Conservation (phyloP, 2,329 filamentous ascomycete species). For the Fusarium pseudoanthophilum region DNA sequence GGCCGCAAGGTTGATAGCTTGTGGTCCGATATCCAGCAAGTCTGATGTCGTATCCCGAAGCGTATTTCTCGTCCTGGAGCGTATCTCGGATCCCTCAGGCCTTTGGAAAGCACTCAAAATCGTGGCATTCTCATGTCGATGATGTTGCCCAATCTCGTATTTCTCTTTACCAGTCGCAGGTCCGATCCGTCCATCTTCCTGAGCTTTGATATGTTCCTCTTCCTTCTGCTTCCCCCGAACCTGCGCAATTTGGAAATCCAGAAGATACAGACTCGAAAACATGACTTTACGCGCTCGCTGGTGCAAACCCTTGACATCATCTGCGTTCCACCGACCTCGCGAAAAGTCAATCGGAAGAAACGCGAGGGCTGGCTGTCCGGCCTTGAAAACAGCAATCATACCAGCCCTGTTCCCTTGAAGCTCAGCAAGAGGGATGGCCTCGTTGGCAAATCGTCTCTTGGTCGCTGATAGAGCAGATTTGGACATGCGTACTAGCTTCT, state of each 20-base stretch:
- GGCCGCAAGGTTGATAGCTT: constrained; percentile 39
- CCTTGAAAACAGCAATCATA: constrained; percentile 51
- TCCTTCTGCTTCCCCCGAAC: constrained; percentile 37
- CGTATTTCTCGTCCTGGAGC: constrained; percentile 47
- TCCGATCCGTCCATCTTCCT: background rate
- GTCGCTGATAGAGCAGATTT: constrained; percentile 49
- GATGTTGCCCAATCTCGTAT: constrained; percentile 33
- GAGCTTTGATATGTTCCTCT: constrained; percentile 9
- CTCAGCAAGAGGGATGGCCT: constrained; percentile 41
- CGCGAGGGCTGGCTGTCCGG: constrained; percentile 51
- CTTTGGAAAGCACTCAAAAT: constrained; percentile 52
- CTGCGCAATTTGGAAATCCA: constrained; percentile 57
- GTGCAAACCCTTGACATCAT: constrained; percentile 54
- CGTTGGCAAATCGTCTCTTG: constrained; percentile 28
- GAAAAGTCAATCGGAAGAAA: constrained; percentile 61
- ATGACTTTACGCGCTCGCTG: constrained; percentile 51
- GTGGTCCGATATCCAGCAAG: constrained; percentile 37
- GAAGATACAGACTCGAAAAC: constrained; percentile 48
- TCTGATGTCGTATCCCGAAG: constrained; percentile 47
- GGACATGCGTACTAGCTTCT: constrained; percentile 47
- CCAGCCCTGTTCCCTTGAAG: constrained; percentile 44
- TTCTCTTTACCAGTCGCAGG: constrained; percentile 9
- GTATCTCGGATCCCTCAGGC: constrained; percentile 50
- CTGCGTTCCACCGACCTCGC: constrained; percentile 56
- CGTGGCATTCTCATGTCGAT: constrained; percentile 48